These are phyloP conservation scores for Chaetoscypha palmicola DNA, from an alignment of 2,329 filamentous ascomycete genomes.

Conservation along the genomic window DNA sequence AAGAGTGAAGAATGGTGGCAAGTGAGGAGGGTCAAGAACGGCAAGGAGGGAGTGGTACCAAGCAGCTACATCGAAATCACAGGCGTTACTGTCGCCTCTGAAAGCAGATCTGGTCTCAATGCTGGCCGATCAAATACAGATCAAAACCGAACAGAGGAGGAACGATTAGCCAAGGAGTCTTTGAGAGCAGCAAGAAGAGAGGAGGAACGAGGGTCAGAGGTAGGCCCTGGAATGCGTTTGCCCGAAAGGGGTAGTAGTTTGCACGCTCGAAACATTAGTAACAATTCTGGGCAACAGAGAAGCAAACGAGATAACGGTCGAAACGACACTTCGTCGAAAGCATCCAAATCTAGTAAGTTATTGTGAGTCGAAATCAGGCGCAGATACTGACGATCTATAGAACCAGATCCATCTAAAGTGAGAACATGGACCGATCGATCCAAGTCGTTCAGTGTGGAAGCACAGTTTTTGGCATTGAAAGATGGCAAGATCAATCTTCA, in stretches of 20 bases:
- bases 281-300: conserved; percentile 64
- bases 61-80: conserved; percentile 93
- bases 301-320: conserved; percentile 61
- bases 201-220: conserved; percentile 58
- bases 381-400: conserved; percentile 37
- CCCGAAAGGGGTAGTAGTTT: conserved; percentile 77
- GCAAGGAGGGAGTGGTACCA: conserved; percentile 91
- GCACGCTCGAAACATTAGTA: conserved; percentile 57
- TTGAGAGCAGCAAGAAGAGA: conserved; percentile 53
- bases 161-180: conserved; percentile 74
- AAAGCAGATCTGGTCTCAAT: conserved; percentile 46
- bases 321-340: conserved; percentile 47
- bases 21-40: conserved; percentile 81
- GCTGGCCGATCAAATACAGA: conserved; percentile 64
- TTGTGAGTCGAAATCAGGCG: background rate
- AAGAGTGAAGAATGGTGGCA: conserved; percentile 99
- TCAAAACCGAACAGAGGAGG: conserved; percentile 72
- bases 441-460: conserved; percentile 94
- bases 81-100: conserved; percentile 50
- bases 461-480: conserved; percentile 88
- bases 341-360: conserved; percentile 65
- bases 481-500: conserved; percentile 97
- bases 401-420: conserved; percentile 76
- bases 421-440: conserved; percentile 93
- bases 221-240: conserved; percentile 70